A percentile compares a stretch with the other conserved stretches of the same genome.
These are phyloP conservation scores for Saccharomyces kudriavzevii DNA, from an alignment of 805 yeast species.

Conservation along the genomic window DNA sequence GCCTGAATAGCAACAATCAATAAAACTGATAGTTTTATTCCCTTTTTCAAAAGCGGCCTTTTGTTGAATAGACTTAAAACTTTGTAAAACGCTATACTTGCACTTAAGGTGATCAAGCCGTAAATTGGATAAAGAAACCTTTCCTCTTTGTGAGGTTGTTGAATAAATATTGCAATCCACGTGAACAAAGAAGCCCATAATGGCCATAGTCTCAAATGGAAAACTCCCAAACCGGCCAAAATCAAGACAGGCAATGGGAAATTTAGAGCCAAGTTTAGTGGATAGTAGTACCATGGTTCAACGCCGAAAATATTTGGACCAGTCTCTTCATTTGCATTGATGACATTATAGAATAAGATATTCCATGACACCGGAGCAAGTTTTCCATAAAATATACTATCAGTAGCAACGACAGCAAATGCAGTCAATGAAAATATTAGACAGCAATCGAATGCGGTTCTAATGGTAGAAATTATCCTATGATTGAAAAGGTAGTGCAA, in stretches of 20 bases:
- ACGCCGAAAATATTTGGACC: conserved; percentile 91
- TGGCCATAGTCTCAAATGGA: conserved; percentile 24
- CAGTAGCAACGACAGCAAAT: conserved; percentile 33
- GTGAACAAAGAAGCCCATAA: conserved; percentile 44
- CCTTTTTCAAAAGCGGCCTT: conserved; percentile 1
- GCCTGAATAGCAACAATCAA: conserved; percentile 25
- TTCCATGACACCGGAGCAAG: conserved; percentile 68
- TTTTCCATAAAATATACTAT: conserved; percentile 54
- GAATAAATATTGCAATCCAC: conserved; percentile 61
- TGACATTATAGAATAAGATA: conserved; percentile 75
- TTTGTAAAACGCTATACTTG: conserved; percentile 41
- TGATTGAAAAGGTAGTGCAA: conserved; percentile 29
- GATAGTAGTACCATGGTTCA: conserved; percentile 70
- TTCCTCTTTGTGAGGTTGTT: conserved; percentile 90
- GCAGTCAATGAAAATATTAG: conserved; percentile 15
- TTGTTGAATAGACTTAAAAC: conserved; percentile 9
- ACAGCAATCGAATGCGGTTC: conserved; percentile 23
- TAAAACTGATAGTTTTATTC: conserved; percentile 13
- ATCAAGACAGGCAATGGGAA: conserved; percentile 44
- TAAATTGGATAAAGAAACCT: conserved; percentile 83
- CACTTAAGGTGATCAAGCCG: conserved; percentile 55
- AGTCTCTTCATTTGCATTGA: conserved; percentile 49
- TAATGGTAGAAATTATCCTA: conserved; percentile 19
- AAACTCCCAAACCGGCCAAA: conserved; percentile 25
- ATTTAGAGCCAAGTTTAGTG: conserved; percentile 60